Evolutionary conservation across 176 grass and related monocot genomes (phyloP).

Genomic region (Oryza glaberrima): DNA sequence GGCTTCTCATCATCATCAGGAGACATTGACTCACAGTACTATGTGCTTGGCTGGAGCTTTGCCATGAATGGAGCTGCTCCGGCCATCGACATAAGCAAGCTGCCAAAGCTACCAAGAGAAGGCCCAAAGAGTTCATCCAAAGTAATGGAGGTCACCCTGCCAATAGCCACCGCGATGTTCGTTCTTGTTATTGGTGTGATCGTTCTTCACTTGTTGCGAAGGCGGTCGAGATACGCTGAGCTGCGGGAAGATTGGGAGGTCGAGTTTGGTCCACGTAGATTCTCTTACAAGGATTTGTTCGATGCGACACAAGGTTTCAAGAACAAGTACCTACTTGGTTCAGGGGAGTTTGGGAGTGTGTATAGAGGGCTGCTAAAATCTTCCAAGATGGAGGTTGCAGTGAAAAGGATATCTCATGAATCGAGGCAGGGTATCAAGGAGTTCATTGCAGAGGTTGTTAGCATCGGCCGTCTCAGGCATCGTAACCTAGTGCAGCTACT

Average conservation of each 20-base stretch:
- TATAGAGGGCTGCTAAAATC: constrained; percentile 13
- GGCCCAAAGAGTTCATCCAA: not conserved
- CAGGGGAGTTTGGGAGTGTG: constrained; percentile 27
- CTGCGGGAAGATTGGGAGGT: not conserved
- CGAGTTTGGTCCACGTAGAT: constrained; percentile 18
- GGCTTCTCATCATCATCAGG: constrained; percentile 9
- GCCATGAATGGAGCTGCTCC: not conserved
- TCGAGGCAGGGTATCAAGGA: constrained; percentile 25
- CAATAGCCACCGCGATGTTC: not conserved
- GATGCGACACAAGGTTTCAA: constrained; percentile 26
- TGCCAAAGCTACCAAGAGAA: not conserved
- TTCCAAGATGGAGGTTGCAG: constrained; percentile 8
- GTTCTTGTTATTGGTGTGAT: not conserved
- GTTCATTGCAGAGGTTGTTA: too few species aligned
- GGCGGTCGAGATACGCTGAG: constrained; percentile 7
- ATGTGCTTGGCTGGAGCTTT: constrained; percentile 37
- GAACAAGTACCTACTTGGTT: not conserved
- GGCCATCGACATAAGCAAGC: not conserved
- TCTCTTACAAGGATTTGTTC: constrained; percentile 36
- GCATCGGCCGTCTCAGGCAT: too few species aligned
- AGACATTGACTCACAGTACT: not conserved
- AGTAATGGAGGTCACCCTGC: not conserved
- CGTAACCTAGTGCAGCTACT: too few species aligned
- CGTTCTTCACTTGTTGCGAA: not conserved
- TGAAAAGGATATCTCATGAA: constrained; percentile 33